These are phyloP conservation scores for Thinopyrum elongatum DNA, from an alignment of 176 grass and related monocot genomes.

Conservation along the genomic window DNA sequence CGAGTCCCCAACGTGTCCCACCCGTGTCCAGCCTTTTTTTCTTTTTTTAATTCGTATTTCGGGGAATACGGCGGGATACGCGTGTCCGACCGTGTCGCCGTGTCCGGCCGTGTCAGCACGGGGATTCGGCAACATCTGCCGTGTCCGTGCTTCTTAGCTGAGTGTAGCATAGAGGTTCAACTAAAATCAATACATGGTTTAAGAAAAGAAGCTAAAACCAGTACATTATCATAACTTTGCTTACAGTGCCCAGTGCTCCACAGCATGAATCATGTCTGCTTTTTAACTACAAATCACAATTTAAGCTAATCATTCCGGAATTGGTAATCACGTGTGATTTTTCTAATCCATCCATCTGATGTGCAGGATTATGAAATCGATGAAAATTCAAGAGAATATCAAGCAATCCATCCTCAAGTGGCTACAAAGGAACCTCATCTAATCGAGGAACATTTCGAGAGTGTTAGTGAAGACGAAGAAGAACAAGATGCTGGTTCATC, in stretches of 20 bases:
- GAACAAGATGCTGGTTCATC: constrained; percentile 32
- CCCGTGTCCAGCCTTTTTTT: no score
- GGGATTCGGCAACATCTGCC: no score
- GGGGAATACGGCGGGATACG: no score
- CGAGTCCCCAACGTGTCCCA: no score
- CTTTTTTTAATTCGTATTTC: no score
- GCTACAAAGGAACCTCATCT: constrained; percentile 47
- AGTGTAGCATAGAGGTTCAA: not conserved
- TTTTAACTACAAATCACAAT: not conserved
- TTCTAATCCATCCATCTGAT: constrained; percentile 22
- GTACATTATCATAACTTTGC: not conserved
- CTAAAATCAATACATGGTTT: no score
- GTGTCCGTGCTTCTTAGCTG: no score
- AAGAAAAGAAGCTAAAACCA: not conserved
- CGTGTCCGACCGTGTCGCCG: no score
- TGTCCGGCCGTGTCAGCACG: no score
- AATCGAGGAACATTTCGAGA: constrained; percentile 77
- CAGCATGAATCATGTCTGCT: not conserved
- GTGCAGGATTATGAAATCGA: constrained; percentile 79
- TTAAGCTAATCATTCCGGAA: not conserved
- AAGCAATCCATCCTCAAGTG: constrained; percentile 65
- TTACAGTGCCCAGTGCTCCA: not conserved
- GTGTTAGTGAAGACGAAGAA: constrained; percentile 66
- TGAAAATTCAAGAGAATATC: constrained; percentile 61
- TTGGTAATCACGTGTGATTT: constrained; percentile 12